Evolutionary conservation across 805 yeast genomes (phyloP), one percentile per base, ranked within the genome.

Genomic region (Crinitomyces ghanaensis): DNA sequence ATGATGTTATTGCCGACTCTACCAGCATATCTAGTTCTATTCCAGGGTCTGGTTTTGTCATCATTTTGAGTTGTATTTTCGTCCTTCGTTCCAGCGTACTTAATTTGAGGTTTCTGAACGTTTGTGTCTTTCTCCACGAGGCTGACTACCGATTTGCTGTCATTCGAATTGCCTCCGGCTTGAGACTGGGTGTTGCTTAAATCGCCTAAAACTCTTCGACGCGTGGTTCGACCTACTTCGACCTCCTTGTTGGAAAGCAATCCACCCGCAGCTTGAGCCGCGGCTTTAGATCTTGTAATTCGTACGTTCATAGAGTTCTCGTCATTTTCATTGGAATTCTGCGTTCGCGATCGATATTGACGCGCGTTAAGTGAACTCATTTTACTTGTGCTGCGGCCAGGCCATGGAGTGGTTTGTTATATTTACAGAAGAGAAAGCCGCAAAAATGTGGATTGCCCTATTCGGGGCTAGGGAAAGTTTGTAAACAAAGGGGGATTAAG

Each of bases 201-300:
- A 31, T 54, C 59, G 8, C 56, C 57, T 20, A 54, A 40, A 5
- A 60, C 59, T 9, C 53, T 48, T n/a, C 59, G 50, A 25, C 53
- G 48, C 11, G 53, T 43, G 15, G 44, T 47, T 20, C 24, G 16
- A 3, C 12, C 25, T 15, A 16, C 23, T 12, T 31, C 19, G 20
- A 30, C 28, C 9, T n/a, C 33, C 23, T 16, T n/a, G 6, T 35
- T 35, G n/a, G n/a, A n/a, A 7, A 28, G 7, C 9, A 21, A 30
- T 6, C 20, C 14, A 13, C 12, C 18, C 11, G 21, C 31, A 22
- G 28, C 18, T 18, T 7, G 35, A 9, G 30, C 31, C 4, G 35
- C 35, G 7, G 37, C 36, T 11, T 27, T 33, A 11, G 33, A 24
- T n/a, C 37, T 25, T 8, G 32, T 34, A 12, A 23, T 16, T 28